Evolutionary conservation across 148 eudicot genomes (phyloP), one percentile per base, ranked within the genome.

Genomic region (Rhododendron williamsianum): DNA sequence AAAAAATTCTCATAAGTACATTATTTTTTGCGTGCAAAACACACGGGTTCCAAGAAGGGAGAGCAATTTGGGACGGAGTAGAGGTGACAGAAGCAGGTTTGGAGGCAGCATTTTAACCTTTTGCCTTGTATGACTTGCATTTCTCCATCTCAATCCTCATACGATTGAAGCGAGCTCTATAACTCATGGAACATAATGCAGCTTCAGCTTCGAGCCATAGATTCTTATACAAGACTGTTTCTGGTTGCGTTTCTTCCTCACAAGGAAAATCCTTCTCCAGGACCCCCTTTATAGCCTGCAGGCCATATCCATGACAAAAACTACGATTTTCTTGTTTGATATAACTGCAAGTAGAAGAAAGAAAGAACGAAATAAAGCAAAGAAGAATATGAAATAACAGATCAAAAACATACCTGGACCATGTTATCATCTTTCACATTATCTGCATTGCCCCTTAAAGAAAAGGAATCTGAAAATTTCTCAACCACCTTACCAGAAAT

Each of bases 131-230:
- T 15, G 71, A 85, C 33, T 84, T 87, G 84, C 71, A 56, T 85
- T 85, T 91, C 58, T 87, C 84, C 93, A 94, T 91, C 87, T 92
- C 91, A 83, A 80, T 83, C 92, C 92, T 94, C 93, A 91, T 86
- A 5, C 93, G 96, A 69, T 92, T 86, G 87, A 92, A 95, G 77
- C 97, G 98, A 82, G 93, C 91, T 92, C 85, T 94, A 56, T 91
- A 90, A 87, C 93, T 91, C 84, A 86, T 84, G 56, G 90, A 87
- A 91, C 98, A 97, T 30, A 97, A 87, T 79, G 94, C 92, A 86
- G 99, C 98, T 93, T 97, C 99, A 58, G 99, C 98, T 82, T 97
- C 98, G 60, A 95, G 98, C 99, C 99, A 97, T 38, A 97, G 88
- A 88, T 88, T 93, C 89, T 91, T 94, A 77, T 91, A 97, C 35